phyloP scores from a whole-genome alignment of 805 yeast genomes.

The Kuraishia ogatae region DNA sequence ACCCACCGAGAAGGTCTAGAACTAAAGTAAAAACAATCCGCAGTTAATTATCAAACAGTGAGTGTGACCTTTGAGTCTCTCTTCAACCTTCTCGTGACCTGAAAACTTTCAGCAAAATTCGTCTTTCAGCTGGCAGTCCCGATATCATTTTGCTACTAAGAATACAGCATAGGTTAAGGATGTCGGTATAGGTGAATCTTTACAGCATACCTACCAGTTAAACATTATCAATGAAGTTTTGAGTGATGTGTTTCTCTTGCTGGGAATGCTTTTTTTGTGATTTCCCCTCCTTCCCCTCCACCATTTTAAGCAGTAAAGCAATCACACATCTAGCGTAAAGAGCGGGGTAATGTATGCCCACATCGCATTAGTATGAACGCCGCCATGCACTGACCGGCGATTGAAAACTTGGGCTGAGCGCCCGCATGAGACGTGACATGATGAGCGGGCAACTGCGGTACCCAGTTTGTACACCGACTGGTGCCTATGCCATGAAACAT shows the following conservation, averaged over 20 bases:
- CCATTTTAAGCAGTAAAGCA: background rate
- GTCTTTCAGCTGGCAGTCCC: too few relatives aligned
- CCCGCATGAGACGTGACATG: background rate
- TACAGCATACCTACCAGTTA: too few relatives aligned
- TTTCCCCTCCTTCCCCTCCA: background rate
- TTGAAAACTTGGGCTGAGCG: background rate
- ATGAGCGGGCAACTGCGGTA: background rate
- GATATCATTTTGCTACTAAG: too few relatives aligned
- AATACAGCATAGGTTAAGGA: too few relatives aligned
- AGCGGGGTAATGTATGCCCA: background rate
- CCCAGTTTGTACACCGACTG: background rate
- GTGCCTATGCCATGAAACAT: background rate
- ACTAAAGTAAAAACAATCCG: too few relatives aligned
- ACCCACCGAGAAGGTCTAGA: too few relatives aligned
- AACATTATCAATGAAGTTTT: background rate
- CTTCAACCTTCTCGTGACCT: too few relatives aligned
- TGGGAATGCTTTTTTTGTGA: background rate
- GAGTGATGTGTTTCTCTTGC: background rate
- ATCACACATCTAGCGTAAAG: background rate
- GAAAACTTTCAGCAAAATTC: too few relatives aligned
- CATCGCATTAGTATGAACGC: background rate
- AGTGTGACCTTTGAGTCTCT: too few relatives aligned
- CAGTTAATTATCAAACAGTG: too few relatives aligned
- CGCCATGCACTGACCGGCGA: background rate
- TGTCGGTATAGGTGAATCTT: too few relatives aligned